These are phyloP conservation scores for Daedaleopsis sinensis DNA, from an alignment of 768 basidiomycete genomes.

Conservation along the genomic window DNA sequence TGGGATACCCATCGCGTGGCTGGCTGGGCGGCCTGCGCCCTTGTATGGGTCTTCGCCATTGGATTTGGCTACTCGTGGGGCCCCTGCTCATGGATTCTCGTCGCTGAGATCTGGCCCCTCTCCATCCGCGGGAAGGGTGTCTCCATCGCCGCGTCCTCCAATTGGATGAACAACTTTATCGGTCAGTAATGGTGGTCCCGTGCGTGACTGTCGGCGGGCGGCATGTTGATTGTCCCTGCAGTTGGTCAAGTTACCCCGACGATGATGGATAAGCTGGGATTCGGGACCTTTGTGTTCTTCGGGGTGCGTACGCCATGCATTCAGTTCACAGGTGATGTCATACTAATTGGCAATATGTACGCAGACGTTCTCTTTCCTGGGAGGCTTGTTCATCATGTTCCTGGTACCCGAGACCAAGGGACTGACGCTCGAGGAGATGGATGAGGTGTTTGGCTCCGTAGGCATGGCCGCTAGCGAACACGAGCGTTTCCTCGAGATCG, in stretches of 20 bases:
- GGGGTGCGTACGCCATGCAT: slow-evolving; percentile 45
- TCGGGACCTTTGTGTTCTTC: slow-evolving; percentile 79
- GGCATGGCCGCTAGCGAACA: slow-evolving; percentile 62
- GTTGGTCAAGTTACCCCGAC: slow-evolving; percentile 72
- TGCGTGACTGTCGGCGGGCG: not conserved
- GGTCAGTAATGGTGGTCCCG: slow-evolving; percentile 38
- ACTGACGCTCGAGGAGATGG: slow-evolving; percentile 77
- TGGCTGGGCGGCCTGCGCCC: slow-evolving; percentile 70
- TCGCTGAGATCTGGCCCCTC: slow-evolving; percentile 75
- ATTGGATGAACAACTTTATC: slow-evolving; percentile 86
- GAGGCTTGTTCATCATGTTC: slow-evolving; percentile 67
- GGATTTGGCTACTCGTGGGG: slow-evolving; percentile 82
- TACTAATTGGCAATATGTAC: not conserved
- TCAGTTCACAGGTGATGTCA: not conserved
- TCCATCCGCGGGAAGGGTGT: slow-evolving; percentile 76
- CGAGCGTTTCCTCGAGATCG: slow-evolving; percentile 50
- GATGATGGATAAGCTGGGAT: slow-evolving; percentile 66
- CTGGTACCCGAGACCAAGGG: slow-evolving; percentile 79
- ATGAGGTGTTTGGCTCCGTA: slow-evolving; percentile 69
- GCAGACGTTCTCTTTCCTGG: slow-evolving; percentile 66
- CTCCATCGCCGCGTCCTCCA: slow-evolving; percentile 74
- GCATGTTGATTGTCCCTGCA: slow-evolving; percentile 15
- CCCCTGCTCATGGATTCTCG: slow-evolving; percentile 77
- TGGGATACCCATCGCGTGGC: slow-evolving; percentile 54
- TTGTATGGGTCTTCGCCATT: slow-evolving; percentile 78